Base-by-base conservation (phyloP, 257 asterid genomes). In the Ophiorrhiza pumila region DNA sequence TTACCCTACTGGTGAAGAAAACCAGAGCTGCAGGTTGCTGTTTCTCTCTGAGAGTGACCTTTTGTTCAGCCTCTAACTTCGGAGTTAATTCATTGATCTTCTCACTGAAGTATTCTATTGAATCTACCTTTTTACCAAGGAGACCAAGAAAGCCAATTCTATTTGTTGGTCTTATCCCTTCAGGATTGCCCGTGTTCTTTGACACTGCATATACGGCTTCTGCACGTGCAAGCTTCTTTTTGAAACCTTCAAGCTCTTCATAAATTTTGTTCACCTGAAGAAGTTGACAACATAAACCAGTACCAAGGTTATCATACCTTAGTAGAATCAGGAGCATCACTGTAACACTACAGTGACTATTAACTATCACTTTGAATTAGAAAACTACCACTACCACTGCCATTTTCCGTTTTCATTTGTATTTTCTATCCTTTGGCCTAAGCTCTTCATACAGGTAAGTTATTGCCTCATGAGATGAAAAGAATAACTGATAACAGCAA, bases 101-200 rank as follows among this genome's bases (percentile, higher is more conserved):
- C 65, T 80, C 85, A 7, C 83, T 85, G 22, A 79, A 94, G 87
- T 87, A 86, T 45, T 91, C 96, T 61, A 94, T 84, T 10, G 98
- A 86, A 71, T 94, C 97, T 0, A 94, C 99, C 74, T 88, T 85
- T 39, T 82, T 63, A 68, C 99, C 99, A 13, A 89, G 0, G 69
- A 91, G 89, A 22, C 99, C 98, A 53, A 87, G 80, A 52, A 85
- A 83, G 70, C 99, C 99, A 14, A 89, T 89, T 84, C 74, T 88
- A 10, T 88, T 75, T 6, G 81, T 78, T n/a, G 97, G 95, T 65
- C 85, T 85, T 46, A 75, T 72, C 62, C 96, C 97, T 81, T 90
- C 91, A 2, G 96, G 96, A 56, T 60, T 88, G 66, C 69, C 37
- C 9, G 75, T 70, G 41, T 71, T 77, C 76, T 84, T 88, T 47